Base-by-base conservation (phyloP, 306 rosid genomes). In the Cicer arietinum region DNA sequence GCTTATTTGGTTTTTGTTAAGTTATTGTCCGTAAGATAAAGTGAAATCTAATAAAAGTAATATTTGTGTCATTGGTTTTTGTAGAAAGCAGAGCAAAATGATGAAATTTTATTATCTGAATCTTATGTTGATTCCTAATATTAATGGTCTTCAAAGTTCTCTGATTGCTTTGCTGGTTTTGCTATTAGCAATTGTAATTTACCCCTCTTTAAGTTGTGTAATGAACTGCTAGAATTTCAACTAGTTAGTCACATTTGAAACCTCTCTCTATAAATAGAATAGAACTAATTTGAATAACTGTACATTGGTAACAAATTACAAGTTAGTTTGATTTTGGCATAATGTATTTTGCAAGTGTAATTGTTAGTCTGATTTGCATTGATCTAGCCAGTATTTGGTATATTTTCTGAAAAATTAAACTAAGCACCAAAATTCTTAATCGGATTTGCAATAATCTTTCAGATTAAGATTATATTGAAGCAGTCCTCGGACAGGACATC, bases 101-200 rank as follows among this genome's bases (percentile, higher is more conserved):
- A 84, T 62, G 87, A 77, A 75, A 37, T 52, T 68, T 54, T 73
- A 10, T 41, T 61, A 50, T 30, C 83, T 77, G 85, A 84, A 84
- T 62, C 0, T 30, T 1, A 68, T 80, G 85, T 80, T 6, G 87
- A 84, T 8, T 10, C 46, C 9, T 13, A 7, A 48, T 66, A 45
- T 58, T 25, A 45, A 30, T 45, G 40, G 87, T 69, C 83, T 84
- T 84, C 85, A 84, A 80, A 73, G 87, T 84, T 77, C 85, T 84
- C 82, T 84, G 84, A 84, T 80, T 84, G 78, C 82, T 73, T 45
- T 52, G 82, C 70, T 53, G 20, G 1, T 62, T n/a, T 73, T 67
- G 10, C 67, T 14, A 8, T 54, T 39, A 7, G 6, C 7, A 20
- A 13, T 10, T 71, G 37, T 42, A 8, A 7, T 57, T 37, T 35